These are phyloP conservation scores for Phialophora chinensis DNA, from an alignment of 2,329 filamentous ascomycete species.

Conservation along the genomic window DNA sequence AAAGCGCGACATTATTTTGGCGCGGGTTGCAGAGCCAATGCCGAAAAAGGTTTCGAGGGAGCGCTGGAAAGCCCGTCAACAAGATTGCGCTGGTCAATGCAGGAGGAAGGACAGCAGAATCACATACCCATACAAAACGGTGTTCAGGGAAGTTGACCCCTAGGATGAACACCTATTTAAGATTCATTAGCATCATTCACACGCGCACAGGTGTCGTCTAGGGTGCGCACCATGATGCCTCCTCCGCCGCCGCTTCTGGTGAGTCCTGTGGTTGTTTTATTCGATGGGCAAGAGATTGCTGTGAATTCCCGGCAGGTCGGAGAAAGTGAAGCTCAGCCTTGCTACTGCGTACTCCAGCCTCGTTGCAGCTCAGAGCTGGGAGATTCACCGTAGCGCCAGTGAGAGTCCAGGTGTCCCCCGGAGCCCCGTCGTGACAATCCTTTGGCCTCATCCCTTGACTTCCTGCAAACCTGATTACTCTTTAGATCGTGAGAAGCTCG, in stretches of 20 bases:
- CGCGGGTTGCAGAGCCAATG: slow-evolving; percentile 72
- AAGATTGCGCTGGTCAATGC: slow-evolving; percentile 21
- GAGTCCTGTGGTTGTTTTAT: neutral
- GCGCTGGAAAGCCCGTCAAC: slow-evolving; percentile 44
- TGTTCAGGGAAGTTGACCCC: slow-evolving; percentile 84
- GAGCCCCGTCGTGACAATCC: neutral
- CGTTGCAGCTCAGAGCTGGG: neutral
- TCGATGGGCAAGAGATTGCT: neutral
- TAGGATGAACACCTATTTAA: slow-evolving; percentile 76
- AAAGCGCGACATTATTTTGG: slow-evolving; percentile 83
- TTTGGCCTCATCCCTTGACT: neutral
- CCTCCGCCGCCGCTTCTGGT: neutral
- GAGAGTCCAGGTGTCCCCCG: neutral
- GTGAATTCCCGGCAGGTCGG: neutral
- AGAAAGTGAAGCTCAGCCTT: neutral
- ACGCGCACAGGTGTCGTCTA: neutral
- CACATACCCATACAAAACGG: slow-evolving; percentile 77
- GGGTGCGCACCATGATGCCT: slow-evolving; percentile 1
- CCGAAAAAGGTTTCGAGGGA: slow-evolving; percentile 84
- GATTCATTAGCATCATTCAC: neutral
- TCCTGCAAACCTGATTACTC: neutral
- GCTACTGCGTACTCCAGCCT: neutral
- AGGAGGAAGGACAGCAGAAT: slow-evolving; percentile 13
- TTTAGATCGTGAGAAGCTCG: neutral
- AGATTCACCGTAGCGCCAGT: neutral